Conservation (phyloP, 306 rosid genomes). For the Cyclanthera cordifolia region DNA sequence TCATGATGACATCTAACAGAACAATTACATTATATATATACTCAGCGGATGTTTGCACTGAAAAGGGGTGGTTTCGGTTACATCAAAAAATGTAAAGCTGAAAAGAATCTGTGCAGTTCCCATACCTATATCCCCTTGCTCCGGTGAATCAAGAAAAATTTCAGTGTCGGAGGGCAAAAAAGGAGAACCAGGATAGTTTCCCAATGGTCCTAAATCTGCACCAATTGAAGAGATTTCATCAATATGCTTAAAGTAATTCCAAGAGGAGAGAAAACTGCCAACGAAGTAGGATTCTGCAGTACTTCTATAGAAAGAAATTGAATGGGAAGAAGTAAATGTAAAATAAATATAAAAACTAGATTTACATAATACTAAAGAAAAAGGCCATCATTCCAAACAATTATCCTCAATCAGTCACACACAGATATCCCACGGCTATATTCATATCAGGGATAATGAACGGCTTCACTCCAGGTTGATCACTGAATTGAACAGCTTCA, state of each 20-base stretch:
- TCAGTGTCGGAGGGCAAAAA: conserved; percentile 91
- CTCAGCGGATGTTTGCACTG: background rate
- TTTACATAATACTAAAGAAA: background rate
- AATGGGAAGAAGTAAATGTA: background rate
- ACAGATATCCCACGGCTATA: background rate
- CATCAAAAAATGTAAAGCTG: background rate
- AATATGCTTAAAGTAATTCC: background rate
- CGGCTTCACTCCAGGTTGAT: background rate
- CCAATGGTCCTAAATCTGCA: conserved; percentile 94
- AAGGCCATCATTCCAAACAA: background rate
- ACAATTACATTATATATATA: background rate
- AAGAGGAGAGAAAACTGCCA: background rate
- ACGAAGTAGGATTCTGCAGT: background rate
- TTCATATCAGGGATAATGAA: conserved; percentile 4
- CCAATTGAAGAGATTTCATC: conserved; percentile 1
- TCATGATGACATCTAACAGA: background rate
- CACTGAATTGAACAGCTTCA: too few species aligned
- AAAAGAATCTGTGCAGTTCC: background rate
- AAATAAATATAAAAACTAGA: background rate
- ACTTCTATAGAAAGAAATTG: background rate
- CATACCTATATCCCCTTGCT: conserved; percentile 86
- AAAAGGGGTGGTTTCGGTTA: background rate
- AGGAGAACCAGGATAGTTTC: conserved; percentile 88
- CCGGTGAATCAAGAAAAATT: conserved; percentile 81
- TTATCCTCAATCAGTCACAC: background rate